Evolutionary conservation across 805 yeast genomes (phyloP), one percentile per base, ranked within the genome.

Genomic region (Metschnikowia hibisci): DNA sequence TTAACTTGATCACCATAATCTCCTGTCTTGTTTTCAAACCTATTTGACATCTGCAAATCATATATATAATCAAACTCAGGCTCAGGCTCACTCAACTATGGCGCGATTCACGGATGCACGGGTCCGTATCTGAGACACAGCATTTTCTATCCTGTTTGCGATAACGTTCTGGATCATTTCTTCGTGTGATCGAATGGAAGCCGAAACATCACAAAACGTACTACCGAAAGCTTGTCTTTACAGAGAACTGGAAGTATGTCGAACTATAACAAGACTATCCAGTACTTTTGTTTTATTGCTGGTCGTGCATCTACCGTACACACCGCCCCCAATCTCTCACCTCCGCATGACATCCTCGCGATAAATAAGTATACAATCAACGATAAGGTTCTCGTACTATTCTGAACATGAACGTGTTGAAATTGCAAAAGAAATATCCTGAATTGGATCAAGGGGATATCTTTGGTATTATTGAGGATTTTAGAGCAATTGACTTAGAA

Each of bases 401-500:
- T 22, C 25, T 18, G 18, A 22, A 27, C 12, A 70, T 70, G 76
- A 70, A 70, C 53, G 73, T 70, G 8, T 59, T 70, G 43, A 70
- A 69, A 48, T 60, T 67, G 46, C 73, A 67, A 81, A 87, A 80
- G 69, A 91, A 87, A 69, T 90, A 79, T 65, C 97, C 99, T 3
- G 73, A 78, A 31, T 74, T 93, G 51, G 77, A 81, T 28, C 98
- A 93, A 64, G 87, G 86, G 52, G 97, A 90, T 51, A 72, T 93
- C 37, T 90, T 91, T 63, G 75, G 71, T 30, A 77, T 93, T 44
- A 86, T 91, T 56, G 96, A 91, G 45, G 85, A 84, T 54, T 93
- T 93, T 72, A 56, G 96, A 57, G 68, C 71, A 47, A 84, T 93
- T 53, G 99, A 93, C 57, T 54, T 82, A 27, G 95, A 91, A 34